Conservation (phyloP, 352 stramenopile species). For the Pythium biforme region DNA sequence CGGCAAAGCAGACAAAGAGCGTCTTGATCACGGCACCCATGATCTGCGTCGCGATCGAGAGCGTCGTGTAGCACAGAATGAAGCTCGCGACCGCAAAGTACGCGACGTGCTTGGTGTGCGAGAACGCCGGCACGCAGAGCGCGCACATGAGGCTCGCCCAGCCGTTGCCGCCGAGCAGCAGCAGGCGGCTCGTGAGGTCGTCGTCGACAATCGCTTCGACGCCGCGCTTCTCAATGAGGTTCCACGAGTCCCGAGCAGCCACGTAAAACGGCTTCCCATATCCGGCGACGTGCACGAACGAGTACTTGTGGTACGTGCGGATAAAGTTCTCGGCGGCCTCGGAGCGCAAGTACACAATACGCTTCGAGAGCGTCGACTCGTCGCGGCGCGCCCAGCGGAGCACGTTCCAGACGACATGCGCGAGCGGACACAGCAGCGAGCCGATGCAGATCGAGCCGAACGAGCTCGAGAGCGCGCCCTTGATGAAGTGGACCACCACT, state of each 20-base stretch:
- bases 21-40: conserved; percentile 81
- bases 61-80: conserved; percentile 74
- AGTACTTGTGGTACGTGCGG: conserved; percentile 85
- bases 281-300: conserved; percentile 77
- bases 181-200: conserved; percentile 75
- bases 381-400: conserved; percentile 74
- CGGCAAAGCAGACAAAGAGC: conserved; percentile 85
- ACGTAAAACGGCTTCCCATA: conserved; percentile 83
- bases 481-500: conserved; percentile 70
- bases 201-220: conserved; percentile 86
- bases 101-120: conserved; percentile 50
- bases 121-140: conserved; percentile 56
- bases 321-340: conserved; percentile 74
- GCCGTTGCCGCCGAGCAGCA: conserved; percentile 71
- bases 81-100: conserved; percentile 80
- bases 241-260: conserved; percentile 73
- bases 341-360: conserved; percentile 61
- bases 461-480: conserved; percentile 61
- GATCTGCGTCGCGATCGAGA: conserved; percentile 74
- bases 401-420: conserved; percentile 75
- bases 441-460: conserved; percentile 85
- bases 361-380: conserved; percentile 59
- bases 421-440: conserved; percentile 74
- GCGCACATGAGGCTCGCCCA: conserved; percentile 80
- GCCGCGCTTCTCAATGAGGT: conserved; percentile 72